These are phyloP conservation scores for Angomonas ambiguus DNA, from an alignment of 208 protist species.

Conservation along the genomic window DNA sequence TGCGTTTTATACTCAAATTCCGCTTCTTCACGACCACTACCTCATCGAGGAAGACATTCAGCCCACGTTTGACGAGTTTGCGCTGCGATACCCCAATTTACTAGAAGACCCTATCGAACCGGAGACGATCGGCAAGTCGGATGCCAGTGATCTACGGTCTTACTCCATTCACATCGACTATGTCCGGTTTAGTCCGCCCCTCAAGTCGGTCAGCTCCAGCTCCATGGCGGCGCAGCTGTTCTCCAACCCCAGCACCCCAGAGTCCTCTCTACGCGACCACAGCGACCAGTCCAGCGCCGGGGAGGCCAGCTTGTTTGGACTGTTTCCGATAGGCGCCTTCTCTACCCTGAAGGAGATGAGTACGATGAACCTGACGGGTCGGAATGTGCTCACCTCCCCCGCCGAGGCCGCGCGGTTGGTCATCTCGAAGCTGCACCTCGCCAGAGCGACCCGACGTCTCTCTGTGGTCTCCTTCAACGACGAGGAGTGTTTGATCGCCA, in stretches of 20 bases:
- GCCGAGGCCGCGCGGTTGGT: neutral
- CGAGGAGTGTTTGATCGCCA: constrained; percentile 48
- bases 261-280: neutral
- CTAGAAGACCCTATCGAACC: neutral
- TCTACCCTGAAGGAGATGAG: neutral
- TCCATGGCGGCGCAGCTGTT: neutral
- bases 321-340: neutral
- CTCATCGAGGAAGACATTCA: constrained; percentile 35
- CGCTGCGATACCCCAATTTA: constrained; percentile 14
- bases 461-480: constrained; percentile 40
- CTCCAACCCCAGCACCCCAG: neutral
- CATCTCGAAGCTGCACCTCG: constrained; percentile 17
- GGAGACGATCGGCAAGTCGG: neutral
- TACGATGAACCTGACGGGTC: neutral
- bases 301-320: neutral
- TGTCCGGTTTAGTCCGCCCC: constrained; percentile 53
- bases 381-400: neutral
- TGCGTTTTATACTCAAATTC: constrained; percentile 45
- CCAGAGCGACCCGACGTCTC: constrained; percentile 20
- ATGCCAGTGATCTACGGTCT: constrained; percentile 13
- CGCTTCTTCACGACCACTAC: constrained; percentile 54
- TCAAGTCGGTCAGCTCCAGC: constrained; percentile 3
- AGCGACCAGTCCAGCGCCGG: neutral
- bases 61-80: constrained; percentile 43
- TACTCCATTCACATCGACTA: constrained; percentile 77